These are phyloP conservation scores for Cytospora schulzeri DNA, from an alignment of 2,329 filamentous ascomycete genomes.

Conservation along the genomic window DNA sequence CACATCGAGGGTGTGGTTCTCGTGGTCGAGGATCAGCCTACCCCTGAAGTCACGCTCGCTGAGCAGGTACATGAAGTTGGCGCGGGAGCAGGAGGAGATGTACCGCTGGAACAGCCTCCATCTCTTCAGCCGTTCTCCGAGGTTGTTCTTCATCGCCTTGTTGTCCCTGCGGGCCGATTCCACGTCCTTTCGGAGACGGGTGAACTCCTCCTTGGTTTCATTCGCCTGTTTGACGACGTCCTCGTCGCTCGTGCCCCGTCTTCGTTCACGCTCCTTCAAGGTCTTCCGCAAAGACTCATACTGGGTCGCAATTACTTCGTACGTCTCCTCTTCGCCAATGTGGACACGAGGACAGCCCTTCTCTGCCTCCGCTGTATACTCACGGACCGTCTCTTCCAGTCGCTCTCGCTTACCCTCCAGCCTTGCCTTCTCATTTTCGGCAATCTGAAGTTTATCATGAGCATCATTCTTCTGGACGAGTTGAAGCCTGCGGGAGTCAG, in stretches of 20 bases:
- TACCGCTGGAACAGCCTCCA: constrained; percentile 81
- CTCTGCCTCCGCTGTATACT: constrained; percentile 58
- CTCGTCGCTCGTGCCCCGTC: constrained; percentile 65
- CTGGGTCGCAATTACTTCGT: constrained; percentile 56
- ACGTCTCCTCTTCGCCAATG: constrained; percentile 66
- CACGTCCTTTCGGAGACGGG: constrained; percentile 47
- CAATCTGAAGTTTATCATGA: constrained; percentile 52
- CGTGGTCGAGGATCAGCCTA: constrained; percentile 76
- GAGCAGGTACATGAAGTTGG: constrained; percentile 85
- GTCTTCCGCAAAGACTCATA: constrained; percentile 55
- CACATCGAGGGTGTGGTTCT: constrained; percentile 72
- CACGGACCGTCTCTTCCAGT: constrained; percentile 50
- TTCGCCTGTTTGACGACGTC: constrained; percentile 59
- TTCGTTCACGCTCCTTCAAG: constrained; percentile 57
- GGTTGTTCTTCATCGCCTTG: constrained; percentile 55
- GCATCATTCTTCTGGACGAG: constrained; percentile 65
- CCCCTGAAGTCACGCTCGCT: constrained; percentile 89
- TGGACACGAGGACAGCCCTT: constrained; percentile 59
- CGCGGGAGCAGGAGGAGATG: constrained; percentile 83
- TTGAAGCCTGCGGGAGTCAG: constrained; percentile 53
- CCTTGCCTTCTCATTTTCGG: constrained; percentile 47
- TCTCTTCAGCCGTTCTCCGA: constrained; percentile 69
- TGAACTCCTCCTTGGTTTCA: constrained; percentile 42
- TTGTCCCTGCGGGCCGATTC: constrained; percentile 47
- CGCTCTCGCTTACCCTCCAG: constrained; percentile 52